Evolutionary conservation across 2,329 filamentous ascomycete species (phyloP), one percentile per base, ranked within the genome.

Genomic region (Pseudocercospora fuligena): DNA sequence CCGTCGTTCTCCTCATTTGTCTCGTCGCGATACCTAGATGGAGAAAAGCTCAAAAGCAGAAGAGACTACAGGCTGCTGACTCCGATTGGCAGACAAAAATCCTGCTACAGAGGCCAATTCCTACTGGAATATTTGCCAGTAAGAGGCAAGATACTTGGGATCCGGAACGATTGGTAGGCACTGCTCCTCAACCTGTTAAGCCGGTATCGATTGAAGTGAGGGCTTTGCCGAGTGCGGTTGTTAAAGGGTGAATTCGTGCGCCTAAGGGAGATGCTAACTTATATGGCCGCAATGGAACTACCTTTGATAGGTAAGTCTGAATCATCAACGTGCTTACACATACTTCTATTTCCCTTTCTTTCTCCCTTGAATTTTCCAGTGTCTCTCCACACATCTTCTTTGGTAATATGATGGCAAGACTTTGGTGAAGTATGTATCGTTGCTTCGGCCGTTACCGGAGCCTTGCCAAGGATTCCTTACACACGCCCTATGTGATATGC

Each of bases 171-270:
- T 27, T 51, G 47, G 47, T 51, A 6, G 47, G 47, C 6, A 51
- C 47, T 27, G 19, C 33, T 31, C 58, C 23, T 27, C n/a, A 29
- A 5, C 72, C 51, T 43, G 67, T 70, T 64, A 60, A 49, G 68
- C 69, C 27, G 66, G 66, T 64, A 27, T n/a, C 36, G 36, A n/a
- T 40, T 33, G 31, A 12, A 8, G 4, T 36, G 40, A n/a, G 40
- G 12, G 16, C 40, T 2, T 19, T 43, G 40, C 40, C 40, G 5
- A n/a, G 16, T n/a, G 40, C 6, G 3, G 40, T 43, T 43, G 7
- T 43, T 19, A 40, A 33, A 11, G 9, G 31, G 31, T 16, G 14
- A 3, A 36, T 36, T 14, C 4, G 33, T 12, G 3, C 5, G 33
- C 12, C 16, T 16, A n/a, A n/a, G n/a, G n/a, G 33, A 36, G 3